A percentile compares a stretch with the other conserved stretches of the same genome.
Conservation (phyloP, 306 rosid genomes). For the Acacia confusa region DNA sequence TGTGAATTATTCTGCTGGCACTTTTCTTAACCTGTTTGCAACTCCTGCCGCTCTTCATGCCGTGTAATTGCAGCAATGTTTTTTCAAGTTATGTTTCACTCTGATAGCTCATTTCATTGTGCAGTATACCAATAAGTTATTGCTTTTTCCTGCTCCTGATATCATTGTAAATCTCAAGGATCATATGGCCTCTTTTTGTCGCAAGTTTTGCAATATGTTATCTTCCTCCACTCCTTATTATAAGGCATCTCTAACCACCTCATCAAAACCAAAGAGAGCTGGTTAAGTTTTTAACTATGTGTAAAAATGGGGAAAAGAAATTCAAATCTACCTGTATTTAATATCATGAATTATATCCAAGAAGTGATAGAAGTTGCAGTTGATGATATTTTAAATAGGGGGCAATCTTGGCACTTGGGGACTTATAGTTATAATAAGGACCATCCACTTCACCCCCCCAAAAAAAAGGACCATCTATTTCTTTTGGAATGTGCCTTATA, state of each 20-base stretch:
- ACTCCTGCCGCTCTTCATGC: not conserved
- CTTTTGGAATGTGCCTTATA: not conserved
- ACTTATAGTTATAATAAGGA: not conserved
- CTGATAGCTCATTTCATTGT: not conserved
- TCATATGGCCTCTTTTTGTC: not conserved
- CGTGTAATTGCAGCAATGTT: not conserved
- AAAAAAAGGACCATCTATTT: too few species aligned
- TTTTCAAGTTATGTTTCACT: not conserved
- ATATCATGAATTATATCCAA: not conserved
- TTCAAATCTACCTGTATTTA: not conserved
- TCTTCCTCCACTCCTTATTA: not conserved
- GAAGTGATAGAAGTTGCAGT: not conserved
- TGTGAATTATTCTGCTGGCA: not conserved
- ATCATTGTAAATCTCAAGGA: not conserved
- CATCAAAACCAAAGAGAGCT: not conserved
- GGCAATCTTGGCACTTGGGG: not conserved
- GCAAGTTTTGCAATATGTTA: not conserved
- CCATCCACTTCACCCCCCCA: too few species aligned
- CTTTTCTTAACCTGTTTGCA: not conserved
- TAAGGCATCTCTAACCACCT: too few species aligned
- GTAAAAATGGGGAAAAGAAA: not conserved
- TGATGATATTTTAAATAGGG: not conserved
- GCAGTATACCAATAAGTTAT: not conserved
- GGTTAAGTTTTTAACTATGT: not conserved
- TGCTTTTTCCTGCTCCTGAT: not conserved